Conservation (phyloP, 768 basidiomycete genomes). For the Rhodotorula graminis region DNA sequence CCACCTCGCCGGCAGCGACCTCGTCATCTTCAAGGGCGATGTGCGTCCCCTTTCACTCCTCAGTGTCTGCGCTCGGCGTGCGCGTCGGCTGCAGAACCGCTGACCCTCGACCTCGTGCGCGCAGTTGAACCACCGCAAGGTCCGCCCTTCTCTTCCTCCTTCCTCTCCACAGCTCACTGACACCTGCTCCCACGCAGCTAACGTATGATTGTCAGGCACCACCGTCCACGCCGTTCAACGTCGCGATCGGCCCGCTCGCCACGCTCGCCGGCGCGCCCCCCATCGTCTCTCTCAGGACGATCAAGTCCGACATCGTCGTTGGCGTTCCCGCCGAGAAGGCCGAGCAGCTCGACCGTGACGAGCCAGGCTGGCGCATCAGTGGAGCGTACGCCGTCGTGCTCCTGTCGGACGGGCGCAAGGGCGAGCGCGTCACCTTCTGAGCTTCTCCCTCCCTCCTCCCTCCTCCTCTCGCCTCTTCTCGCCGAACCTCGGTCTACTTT, state of each 20-base stretch:
- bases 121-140: constrained; percentile 70
- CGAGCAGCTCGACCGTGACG: constrained; percentile 72
- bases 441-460: too few relatives aligned
- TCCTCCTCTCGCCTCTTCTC: too few relatives aligned
- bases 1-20: constrained; percentile 79
- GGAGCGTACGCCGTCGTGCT: constrained; percentile 64
- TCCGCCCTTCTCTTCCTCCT: constrained; percentile 45
- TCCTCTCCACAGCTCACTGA: constrained; percentile 52
- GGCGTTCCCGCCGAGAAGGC: constrained; percentile 57
- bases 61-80: too few relatives aligned
- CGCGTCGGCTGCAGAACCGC: not conserved
- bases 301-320: constrained; percentile 94
- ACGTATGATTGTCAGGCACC: too few relatives aligned
- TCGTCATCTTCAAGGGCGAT: constrained; percentile 82
- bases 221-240: constrained; percentile 81
- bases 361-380: constrained; percentile 91
- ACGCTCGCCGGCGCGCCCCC: constrained; percentile 77
- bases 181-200: constrained; percentile 78
- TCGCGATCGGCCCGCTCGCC: constrained; percentile 89
- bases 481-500: too few relatives aligned
- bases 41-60: constrained; percentile 52
- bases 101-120: not conserved
- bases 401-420: constrained; percentile 79
- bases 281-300: constrained; percentile 77
- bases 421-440: too few relatives aligned